These are phyloP conservation scores for Pichia norvegensis DNA, from an alignment of 1,139 yeast genomes.

Conservation along the genomic window DNA sequence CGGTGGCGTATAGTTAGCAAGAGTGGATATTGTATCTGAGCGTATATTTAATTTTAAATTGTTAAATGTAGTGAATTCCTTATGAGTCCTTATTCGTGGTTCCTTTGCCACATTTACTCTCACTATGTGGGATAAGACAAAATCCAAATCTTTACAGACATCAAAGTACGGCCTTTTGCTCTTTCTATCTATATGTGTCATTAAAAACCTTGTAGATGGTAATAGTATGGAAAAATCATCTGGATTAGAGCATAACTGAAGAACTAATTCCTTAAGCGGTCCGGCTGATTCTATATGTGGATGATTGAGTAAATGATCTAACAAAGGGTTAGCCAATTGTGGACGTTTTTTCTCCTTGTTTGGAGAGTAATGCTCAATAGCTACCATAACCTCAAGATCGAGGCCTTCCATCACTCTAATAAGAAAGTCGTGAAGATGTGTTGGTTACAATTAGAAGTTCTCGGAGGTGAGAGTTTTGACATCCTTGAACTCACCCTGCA, in stretches of 20 bases:
- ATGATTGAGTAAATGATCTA: conserved; percentile 62
- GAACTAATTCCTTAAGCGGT: conserved; percentile 42
- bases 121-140: conserved; percentile 63
- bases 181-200: conserved; percentile 45
- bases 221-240: conserved; percentile 49
- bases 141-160: conserved; percentile 58
- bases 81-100: conserved; percentile 27
- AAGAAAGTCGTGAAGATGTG: too few species aligned
- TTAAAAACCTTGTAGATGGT: conserved; percentile 49
- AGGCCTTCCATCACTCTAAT: not conserved
- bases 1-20: conserved; percentile 49
- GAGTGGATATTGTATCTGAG: conserved; percentile 47
- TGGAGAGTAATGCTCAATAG: not conserved
- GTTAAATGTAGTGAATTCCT: conserved; percentile 46
- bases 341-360: not conserved
- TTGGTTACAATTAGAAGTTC: not conserved
- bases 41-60: conserved; percentile 52
- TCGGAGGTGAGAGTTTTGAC: not conserved
- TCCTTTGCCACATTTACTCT: conserved; percentile 33
- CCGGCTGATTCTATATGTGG: conserved; percentile 43
- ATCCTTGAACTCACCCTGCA: too few species aligned
- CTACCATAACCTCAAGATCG: not conserved
- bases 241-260: conserved; percentile 35
- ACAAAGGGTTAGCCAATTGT: conserved; percentile 51
- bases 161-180: conserved; percentile 43